phyloP scores from a whole-genome alignment of 202 grass and related monocot genomes.

The Schoenoplectus triqueter region DNA sequence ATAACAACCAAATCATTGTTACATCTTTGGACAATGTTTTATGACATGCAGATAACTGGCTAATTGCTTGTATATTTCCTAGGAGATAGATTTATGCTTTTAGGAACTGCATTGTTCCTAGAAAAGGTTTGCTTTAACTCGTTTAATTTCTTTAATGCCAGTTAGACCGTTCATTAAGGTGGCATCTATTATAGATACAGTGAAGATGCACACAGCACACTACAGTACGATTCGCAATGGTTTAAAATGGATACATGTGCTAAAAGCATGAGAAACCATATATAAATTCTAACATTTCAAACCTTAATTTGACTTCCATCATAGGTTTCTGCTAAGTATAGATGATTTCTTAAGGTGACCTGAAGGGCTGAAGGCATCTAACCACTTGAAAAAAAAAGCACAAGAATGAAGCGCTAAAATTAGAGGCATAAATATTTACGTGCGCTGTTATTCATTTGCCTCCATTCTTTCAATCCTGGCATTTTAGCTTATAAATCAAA shows the following conservation, averaged over 20 bases:
- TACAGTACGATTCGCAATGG: neutral
- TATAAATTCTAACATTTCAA: neutral
- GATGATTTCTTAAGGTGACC: neutral
- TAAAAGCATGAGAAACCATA: neutral
- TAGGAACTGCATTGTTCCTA: neutral
- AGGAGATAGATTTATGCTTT: neutral
- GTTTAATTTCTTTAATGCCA: neutral
- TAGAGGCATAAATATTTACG: slow-evolving; percentile 11
- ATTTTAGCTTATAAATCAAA: neutral
- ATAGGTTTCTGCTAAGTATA: slow-evolving; percentile 22
- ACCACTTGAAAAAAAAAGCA: slow-evolving; percentile 4
- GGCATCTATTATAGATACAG: neutral
- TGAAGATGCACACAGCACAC: neutral
- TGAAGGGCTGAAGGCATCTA: neutral
- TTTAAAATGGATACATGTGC: neutral
- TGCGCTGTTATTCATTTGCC: slow-evolving; percentile 26
- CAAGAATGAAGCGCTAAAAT: neutral
- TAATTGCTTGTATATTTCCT: neutral
- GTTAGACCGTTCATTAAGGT: neutral
- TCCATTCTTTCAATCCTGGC: neutral
- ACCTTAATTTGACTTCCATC: slow-evolving; percentile 13
- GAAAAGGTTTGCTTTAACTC: neutral
- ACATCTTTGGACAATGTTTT: too few species aligned
- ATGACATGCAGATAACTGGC: too few species aligned
- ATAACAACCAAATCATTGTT: neutral